Base-by-base conservation (phyloP, 2,329 filamentous ascomycete genomes). In the Westerdykella aurantiaca region DNA sequence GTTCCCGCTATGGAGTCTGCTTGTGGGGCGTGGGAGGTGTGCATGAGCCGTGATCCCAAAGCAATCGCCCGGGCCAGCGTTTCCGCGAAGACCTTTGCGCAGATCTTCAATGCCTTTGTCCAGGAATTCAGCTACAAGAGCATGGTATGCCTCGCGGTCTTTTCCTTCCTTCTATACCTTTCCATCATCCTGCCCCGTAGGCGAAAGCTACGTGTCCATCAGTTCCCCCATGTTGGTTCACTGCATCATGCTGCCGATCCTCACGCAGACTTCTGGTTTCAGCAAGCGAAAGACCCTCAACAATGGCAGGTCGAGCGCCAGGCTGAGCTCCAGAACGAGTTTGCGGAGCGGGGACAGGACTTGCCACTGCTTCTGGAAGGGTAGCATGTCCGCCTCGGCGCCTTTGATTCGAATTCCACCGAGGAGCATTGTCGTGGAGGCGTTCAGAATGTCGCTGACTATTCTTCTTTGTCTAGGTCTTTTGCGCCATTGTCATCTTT, bases 51-150 rank as follows among this genome's bases (percentile, higher is more conserved):
- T 52, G 87, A 96, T 58, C 83, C 89, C 0, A 76, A 82, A 37
- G 81, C 81, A 44, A 81, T 95, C 44, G 89, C 87, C 53, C 77
- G 84, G 31, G 85, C 91, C 34, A 85, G 83, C 57, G 81, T 95
- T 33, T 88, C 85, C 14, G 90, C 88, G 5, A 85, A 87, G 60
- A 93, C 90, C 21, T 86, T 96, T 61, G 91, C 91, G 1, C 82
- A 88, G 60, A 95, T 98, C 34, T 84, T 97, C 67, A 96, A 97
- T 64, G 85, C 85, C 58, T 96, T 97, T 65, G 83, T 95, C 4
- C 88, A 95, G 56, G 83, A 87, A 5, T 90, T 97, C 67, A 88
- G 85, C 51, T 85, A 88, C 68, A 96, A 96, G 68, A 79, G 82
- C 10, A 83, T 86, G 75, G 80, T 82, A 74, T 49, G 43, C 41